phyloP scores from a whole-genome alignment of 2,329 filamentous ascomycete species.

The Xylaria sp. region DNA sequence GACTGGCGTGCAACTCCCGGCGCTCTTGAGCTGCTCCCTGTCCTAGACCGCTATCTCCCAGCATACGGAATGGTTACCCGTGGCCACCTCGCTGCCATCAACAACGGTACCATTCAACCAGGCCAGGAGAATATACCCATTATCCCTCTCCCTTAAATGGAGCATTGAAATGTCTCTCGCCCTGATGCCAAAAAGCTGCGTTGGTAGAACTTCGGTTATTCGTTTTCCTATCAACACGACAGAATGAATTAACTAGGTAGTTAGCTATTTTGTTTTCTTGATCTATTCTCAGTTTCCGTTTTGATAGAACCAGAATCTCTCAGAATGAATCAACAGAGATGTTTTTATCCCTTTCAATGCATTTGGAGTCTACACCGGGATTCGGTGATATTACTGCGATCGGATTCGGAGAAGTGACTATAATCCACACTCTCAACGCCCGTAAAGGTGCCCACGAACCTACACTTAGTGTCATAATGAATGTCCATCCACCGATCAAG shows the following conservation, averaged over 20 bases:
- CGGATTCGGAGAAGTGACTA: neutral
- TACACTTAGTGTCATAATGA: too few species aligned
- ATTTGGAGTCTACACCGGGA: neutral
- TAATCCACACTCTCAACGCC: too few species aligned
- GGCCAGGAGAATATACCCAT: conserved; percentile 57
- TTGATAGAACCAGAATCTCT: neutral
- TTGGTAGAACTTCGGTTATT: neutral
- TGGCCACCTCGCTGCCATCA: conserved; percentile 68
- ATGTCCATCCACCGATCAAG: too few species aligned
- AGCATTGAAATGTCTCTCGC: conserved; percentile 39
- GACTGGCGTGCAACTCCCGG: conserved; percentile 71
- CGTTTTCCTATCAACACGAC: neutral
- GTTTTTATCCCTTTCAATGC: neutral
- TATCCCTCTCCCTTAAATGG: conserved; percentile 29
- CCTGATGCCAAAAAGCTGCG: neutral
- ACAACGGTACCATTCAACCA: conserved; percentile 68
- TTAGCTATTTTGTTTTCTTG: neutral
- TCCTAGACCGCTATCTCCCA: conserved; percentile 71
- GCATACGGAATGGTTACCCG: conserved; percentile 72
- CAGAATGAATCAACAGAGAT: conserved; percentile 5
- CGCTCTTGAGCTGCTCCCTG: conserved; percentile 67
- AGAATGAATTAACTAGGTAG: neutral
- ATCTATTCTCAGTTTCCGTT: neutral
- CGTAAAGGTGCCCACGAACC: too few species aligned
- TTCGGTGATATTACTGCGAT: neutral